Conservation (phyloP, 208 protist genomes). For the Wallacemonas collosoma region DNA sequence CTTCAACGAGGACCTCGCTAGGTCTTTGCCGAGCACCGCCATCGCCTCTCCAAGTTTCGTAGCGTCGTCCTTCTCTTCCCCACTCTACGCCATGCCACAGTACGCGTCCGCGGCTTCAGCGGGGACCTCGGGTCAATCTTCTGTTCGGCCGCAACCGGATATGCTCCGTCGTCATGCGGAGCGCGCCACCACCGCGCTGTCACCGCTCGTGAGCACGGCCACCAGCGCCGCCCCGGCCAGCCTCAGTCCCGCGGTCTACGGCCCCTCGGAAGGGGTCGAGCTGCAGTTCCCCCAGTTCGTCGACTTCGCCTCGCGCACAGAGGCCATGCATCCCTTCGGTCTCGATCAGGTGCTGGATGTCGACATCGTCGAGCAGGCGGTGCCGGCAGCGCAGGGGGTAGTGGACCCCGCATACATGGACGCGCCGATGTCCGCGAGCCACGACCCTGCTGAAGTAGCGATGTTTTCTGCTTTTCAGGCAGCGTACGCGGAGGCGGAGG, state of each 20-base stretch:
- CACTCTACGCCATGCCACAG: not conserved
- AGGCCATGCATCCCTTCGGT: slow-evolving; percentile 58
- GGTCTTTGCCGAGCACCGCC: slow-evolving; percentile 5
- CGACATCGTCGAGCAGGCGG: not conserved
- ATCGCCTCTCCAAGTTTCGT: not conserved
- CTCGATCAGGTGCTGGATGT: slow-evolving; percentile 16
- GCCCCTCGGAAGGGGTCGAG: slow-evolving; percentile 27
- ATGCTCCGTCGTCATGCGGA: not conserved
- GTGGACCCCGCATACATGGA: not conserved
- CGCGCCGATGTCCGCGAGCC: not conserved
- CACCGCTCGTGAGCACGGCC: not conserved
- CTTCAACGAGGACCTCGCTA: slow-evolving; percentile 4
- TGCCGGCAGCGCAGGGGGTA: too few species aligned
- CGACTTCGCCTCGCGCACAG: slow-evolving; percentile 48
- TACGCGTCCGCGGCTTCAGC: not conserved
- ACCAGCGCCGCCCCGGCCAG: not conserved
- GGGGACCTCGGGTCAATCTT: not conserved
- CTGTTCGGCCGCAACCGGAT: too few species aligned
- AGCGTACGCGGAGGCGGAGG: too few species aligned
- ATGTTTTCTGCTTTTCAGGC: too few species aligned
- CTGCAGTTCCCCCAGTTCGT: slow-evolving; percentile 59
- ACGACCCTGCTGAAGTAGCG: too few species aligned
- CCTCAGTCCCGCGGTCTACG: slow-evolving; percentile 23
- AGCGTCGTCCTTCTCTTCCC: slow-evolving; percentile 2
- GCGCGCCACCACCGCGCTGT: not conserved